Conservation (phyloP, 345 rosid species). For the Murraya paniculata region DNA sequence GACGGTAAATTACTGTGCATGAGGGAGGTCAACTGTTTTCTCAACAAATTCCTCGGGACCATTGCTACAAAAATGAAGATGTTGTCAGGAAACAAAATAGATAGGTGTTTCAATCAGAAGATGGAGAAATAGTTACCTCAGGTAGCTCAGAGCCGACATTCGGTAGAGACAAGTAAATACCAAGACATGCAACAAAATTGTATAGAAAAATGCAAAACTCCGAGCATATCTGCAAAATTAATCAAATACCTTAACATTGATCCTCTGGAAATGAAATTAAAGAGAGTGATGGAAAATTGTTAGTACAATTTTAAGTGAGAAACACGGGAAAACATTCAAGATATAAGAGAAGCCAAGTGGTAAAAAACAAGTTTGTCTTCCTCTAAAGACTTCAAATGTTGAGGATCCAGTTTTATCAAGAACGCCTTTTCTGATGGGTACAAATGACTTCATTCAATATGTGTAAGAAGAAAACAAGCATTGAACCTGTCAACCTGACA, state of each 20-base stretch:
- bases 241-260: not conserved
- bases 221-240: slow-evolving; percentile 72
- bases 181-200: slow-evolving; percentile 79
- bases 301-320: not conserved
- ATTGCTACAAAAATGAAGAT: slow-evolving; percentile 44
- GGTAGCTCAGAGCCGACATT: slow-evolving; percentile 91
- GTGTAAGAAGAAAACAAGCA: not conserved
- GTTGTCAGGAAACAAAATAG: not conserved
- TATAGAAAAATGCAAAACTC: slow-evolving; percentile 89
- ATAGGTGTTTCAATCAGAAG: not conserved
- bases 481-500: not conserved
- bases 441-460: not conserved
- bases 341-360: not conserved
- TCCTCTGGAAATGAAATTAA: not conserved
- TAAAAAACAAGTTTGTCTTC: not conserved
- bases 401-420: not conserved
- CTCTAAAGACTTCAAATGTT: not conserved
- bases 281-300: not conserved
- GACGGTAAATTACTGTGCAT: slow-evolving; percentile 41
- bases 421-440: not conserved
- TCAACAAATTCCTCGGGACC: slow-evolving; percentile 68
- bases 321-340: not conserved
- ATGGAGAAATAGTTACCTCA: slow-evolving; percentile 45
- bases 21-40: slow-evolving; percentile 62
- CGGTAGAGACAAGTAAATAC: slow-evolving; percentile 94